Conservation (phyloP, 2,329 filamentous ascomycete genomes). For the Aspergillus flavus region DNA sequence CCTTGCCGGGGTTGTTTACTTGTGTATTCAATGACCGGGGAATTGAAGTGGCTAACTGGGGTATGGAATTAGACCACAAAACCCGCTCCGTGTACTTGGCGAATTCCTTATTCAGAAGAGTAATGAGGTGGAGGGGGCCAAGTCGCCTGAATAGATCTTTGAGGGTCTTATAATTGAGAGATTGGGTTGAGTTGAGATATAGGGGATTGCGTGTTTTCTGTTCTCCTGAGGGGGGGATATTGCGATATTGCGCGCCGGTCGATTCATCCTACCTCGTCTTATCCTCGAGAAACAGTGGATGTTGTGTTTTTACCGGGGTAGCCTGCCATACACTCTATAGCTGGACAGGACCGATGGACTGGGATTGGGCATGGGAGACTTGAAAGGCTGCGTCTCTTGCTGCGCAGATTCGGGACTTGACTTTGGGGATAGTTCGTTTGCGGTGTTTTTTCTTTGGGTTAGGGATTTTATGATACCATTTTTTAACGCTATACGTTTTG, state of each 20-base stretch:
- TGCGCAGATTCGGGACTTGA: neutral
- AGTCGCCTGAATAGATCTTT: conserved; percentile 27
- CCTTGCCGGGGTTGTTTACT: neutral
- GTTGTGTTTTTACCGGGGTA: too few species aligned
- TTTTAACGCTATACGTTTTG: neutral
- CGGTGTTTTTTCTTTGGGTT: neutral
- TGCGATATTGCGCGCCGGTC: too few species aligned
- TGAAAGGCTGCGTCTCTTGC: neutral
- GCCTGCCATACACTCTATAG: neutral
- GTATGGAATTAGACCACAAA: conserved; percentile 57
- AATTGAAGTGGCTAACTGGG: neutral
- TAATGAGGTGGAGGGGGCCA: conserved; percentile 60
- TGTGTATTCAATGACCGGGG: too few species aligned
- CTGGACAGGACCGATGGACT: neutral
- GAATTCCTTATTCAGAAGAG: conserved; percentile 72
- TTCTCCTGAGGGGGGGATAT: too few species aligned
- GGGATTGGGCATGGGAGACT: neutral
- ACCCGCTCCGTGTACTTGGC: conserved; percentile 69
- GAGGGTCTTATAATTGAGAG: neutral
- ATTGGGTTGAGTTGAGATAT: neutral
- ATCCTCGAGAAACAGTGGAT: too few species aligned
- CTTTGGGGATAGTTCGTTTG: neutral
- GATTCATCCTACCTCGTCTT: too few species aligned
- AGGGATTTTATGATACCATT: neutral
- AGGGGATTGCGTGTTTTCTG: neutral